These are phyloP conservation scores for Magnusiomyces suaveolens DNA, from an alignment of 1,139 yeast genomes.

Conservation along the genomic window DNA sequence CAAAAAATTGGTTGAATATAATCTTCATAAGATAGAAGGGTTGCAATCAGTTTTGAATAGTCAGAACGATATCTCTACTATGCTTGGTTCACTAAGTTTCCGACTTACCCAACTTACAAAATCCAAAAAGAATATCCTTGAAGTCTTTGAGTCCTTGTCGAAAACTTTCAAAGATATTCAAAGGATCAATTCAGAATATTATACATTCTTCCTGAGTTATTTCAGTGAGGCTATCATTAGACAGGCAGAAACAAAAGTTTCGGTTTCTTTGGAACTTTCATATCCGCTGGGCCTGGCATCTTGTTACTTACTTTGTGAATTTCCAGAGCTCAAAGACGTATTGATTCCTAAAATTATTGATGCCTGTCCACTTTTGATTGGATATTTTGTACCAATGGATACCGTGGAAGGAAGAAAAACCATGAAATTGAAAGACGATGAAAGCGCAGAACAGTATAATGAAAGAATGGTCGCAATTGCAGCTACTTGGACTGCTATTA, in stretches of 20 bases:
- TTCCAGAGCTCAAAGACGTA: slow-evolving; percentile 58
- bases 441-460: slow-evolving; percentile 60
- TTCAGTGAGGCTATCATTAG: slow-evolving; percentile 76
- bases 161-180: slow-evolving; percentile 24
- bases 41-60: slow-evolving; percentile 31
- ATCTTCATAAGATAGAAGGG: slow-evolving; percentile 37
- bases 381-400: slow-evolving; percentile 61
- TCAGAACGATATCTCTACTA: slow-evolving; percentile 33
- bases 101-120: slow-evolving; percentile 86
- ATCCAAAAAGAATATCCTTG: slow-evolving; percentile 48
- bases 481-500: slow-evolving; percentile 69
- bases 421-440: slow-evolving; percentile 83
- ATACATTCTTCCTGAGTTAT: slow-evolving; percentile 73
- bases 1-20: too few species aligned
- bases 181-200: slow-evolving; percentile 39
- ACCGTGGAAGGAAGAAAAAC: slow-evolving; percentile 73
- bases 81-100: slow-evolving; percentile 70
- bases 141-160: slow-evolving; percentile 43
- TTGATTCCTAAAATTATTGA: slow-evolving; percentile 75
- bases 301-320: slow-evolving; percentile 42
- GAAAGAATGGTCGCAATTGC: slow-evolving; percentile 83
- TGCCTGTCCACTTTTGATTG: slow-evolving; percentile 83
- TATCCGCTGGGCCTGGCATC: slow-evolving; percentile 69
- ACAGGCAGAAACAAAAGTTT: slow-evolving; percentile 89
- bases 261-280: slow-evolving; percentile 70